phyloP scores from a whole-genome alignment of 768 basidiomycete genomes.

The Mycena crocata region DNA sequence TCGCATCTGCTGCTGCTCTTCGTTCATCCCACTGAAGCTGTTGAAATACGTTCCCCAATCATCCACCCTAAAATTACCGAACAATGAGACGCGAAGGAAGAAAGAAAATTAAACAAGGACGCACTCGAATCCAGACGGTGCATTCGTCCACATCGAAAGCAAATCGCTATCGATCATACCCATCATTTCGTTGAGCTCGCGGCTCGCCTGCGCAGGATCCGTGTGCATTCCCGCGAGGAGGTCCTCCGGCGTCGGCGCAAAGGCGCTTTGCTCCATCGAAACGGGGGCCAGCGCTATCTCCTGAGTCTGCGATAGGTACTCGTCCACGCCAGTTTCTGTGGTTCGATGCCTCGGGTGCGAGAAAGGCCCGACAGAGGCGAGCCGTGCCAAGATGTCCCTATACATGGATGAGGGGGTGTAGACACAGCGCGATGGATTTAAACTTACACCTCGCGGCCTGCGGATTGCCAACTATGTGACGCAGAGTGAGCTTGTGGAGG shows the following conservation, averaged over 20 bases:
- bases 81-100: background rate
- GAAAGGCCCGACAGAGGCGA: slow-evolving; percentile 35
- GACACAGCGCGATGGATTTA: background rate
- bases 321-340: slow-evolving; percentile 6
- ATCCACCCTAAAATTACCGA: slow-evolving; percentile 13
- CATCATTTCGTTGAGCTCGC: slow-evolving; percentile 26
- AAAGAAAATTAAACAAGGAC: background rate
- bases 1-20: slow-evolving; percentile 17
- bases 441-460: slow-evolving; percentile 51
- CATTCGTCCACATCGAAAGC: slow-evolving; percentile 33
- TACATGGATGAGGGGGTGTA: background rate
- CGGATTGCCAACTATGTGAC: slow-evolving; percentile 50
- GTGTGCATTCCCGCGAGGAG: slow-evolving; percentile 1
- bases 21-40: slow-evolving; percentile 29
- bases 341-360: background rate
- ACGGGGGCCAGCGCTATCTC: background rate
- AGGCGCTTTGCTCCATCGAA: slow-evolving; percentile 28
- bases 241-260: slow-evolving; percentile 25
- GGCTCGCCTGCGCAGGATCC: slow-evolving; percentile 17
- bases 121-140: slow-evolving; percentile 29
- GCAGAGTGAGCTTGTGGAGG: background rate
- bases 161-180: slow-evolving; percentile 29
- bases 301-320: background rate
- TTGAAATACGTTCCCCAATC: slow-evolving; percentile 32
- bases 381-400: slow-evolving; percentile 38